phyloP scores from a whole-genome alignment of 306 rosid species.

The Cyamopsis tetragonoloba region DNA sequence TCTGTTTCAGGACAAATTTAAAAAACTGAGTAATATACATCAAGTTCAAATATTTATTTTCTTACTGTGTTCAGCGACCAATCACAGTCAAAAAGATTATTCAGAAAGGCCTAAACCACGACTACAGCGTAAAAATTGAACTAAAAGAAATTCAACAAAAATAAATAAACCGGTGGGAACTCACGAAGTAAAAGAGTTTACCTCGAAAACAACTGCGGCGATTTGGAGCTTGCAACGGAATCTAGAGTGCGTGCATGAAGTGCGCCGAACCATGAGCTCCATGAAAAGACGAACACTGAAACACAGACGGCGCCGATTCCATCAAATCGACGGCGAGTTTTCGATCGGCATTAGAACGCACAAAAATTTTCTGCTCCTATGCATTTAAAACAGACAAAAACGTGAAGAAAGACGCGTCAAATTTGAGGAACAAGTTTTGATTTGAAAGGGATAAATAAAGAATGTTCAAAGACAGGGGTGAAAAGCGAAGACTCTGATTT shows the following conservation, averaged over 20 bases:
- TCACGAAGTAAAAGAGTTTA: conserved; percentile 33
- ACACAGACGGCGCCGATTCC: conserved; percentile 45
- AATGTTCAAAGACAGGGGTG: conserved; percentile 1
- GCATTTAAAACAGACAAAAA: conserved; percentile 42
- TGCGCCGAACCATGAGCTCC: conserved; percentile 58
- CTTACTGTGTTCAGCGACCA: conserved; percentile 21
- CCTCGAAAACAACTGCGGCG: conserved; percentile 52
- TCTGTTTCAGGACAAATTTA: conserved; percentile 1
- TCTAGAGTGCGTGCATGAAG: conserved; percentile 44
- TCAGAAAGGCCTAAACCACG: conserved; percentile 28
- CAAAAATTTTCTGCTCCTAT: conserved; percentile 35
- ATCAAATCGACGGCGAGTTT: conserved; percentile 64
- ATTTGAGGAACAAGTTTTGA: conserved; percentile 8
- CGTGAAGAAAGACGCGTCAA: background rate
- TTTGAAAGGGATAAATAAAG: conserved; percentile 26
- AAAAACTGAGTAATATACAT: background rate
- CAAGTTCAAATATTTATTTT: background rate
- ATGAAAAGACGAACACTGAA: conserved; percentile 40
- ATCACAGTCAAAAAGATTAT: background rate
- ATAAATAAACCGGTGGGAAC: background rate
- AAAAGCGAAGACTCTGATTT: conserved; percentile 25
- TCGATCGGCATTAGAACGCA: conserved; percentile 48
- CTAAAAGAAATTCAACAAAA: background rate
- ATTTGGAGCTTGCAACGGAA: conserved; percentile 47
- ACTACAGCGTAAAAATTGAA: background rate